Conservation (phyloP, 306 rosid genomes). For the Oxytropis ochrocephala region DNA sequence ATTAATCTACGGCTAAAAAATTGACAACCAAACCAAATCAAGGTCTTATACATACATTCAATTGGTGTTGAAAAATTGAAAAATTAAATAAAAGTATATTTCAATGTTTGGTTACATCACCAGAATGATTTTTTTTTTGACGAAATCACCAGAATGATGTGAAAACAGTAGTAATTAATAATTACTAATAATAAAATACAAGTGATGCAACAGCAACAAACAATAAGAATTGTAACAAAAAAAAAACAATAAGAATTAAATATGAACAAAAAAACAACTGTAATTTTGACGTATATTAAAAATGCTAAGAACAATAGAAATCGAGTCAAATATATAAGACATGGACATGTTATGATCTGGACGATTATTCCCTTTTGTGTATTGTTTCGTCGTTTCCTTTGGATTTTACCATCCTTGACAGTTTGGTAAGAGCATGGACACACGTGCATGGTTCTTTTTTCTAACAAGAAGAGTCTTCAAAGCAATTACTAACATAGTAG, state of each 20-base stretch:
- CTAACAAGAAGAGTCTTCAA: slow-evolving; percentile 13
- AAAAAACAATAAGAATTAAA: not conserved
- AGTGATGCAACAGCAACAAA: not conserved
- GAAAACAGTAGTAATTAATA: not conserved
- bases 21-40: slow-evolving; percentile 11
- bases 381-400: slow-evolving; percentile 49
- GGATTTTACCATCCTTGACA: slow-evolving; percentile 38
- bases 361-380: slow-evolving; percentile 63
- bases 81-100: slow-evolving; percentile 1
- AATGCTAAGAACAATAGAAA: slow-evolving; percentile 1
- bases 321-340: not conserved
- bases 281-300: slow-evolving; percentile 9
- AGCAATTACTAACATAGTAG: not conserved
- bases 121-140: no score
- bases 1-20: not conserved
- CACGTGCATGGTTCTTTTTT: slow-evolving; percentile 40
- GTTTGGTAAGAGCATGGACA: slow-evolving; percentile 39
- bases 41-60: not conserved
- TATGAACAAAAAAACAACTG: not conserved
- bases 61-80: not conserved
- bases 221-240: not conserved
- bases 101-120: slow-evolving; percentile 12
- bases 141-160: slow-evolving; percentile 12
- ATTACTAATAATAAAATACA: not conserved
- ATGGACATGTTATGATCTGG: slow-evolving; percentile 29